Conservation (phyloP, 805 yeast species). For the Saturnispora galanensis region DNA sequence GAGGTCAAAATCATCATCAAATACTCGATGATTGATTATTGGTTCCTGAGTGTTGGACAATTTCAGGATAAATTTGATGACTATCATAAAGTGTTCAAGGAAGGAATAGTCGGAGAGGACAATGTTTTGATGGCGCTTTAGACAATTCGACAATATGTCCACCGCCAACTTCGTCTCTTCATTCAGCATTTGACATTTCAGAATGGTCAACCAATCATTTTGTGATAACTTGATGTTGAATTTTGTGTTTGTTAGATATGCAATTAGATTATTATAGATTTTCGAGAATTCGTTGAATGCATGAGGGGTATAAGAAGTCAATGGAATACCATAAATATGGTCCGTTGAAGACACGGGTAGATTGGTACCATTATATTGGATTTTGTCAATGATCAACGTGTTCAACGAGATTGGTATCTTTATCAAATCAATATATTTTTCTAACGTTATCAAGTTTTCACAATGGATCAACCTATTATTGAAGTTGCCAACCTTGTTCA, state of each 20-base stretch:
- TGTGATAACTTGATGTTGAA: constrained; percentile 17
- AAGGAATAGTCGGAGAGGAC: constrained; percentile 48
- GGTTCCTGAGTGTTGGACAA: constrained; percentile 24
- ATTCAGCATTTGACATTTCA: constrained; percentile 19
- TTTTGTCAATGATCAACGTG: constrained; percentile 46
- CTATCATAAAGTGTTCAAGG: constrained; percentile 26
- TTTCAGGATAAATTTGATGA: constrained; percentile 20
- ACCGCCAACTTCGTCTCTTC: constrained; percentile 25
- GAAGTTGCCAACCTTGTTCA: constrained; percentile 42
- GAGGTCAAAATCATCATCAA: constrained; percentile 8
- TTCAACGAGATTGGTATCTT: constrained; percentile 64
- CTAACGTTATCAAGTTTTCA: constrained; percentile 26
- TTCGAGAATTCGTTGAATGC: constrained; percentile 25
- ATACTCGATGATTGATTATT: constrained; percentile 17
- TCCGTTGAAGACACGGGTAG: constrained; percentile 29
- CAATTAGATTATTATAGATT: constrained; percentile 26
- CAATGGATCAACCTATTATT: constrained; percentile 24
- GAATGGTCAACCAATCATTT: constrained; percentile 24
- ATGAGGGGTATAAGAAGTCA: constrained; percentile 12
- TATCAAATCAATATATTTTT: constrained; percentile 62
- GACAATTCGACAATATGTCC: constrained; percentile 37
- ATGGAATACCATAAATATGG: constrained; percentile 24
- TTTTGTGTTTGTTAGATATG: constrained; percentile 22
- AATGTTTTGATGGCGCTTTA: constrained; percentile 38
- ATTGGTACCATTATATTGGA: constrained; percentile 47